Conservation (phyloP, 2,329 filamentous ascomycete species). For the Fusarium acutatum region DNA sequence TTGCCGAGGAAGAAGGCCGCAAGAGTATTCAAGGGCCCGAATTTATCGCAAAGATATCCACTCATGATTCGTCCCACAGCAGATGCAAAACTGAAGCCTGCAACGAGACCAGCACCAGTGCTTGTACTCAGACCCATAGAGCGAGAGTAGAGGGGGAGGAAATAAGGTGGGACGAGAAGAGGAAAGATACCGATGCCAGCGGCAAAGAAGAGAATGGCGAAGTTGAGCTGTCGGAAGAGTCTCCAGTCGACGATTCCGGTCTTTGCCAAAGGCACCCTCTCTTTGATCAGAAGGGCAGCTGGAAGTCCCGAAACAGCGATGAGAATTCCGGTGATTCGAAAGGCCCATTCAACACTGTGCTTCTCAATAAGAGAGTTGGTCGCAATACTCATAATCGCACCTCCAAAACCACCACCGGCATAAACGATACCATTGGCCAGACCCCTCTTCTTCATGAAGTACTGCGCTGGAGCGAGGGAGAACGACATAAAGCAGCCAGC, state of each 20-base stretch:
- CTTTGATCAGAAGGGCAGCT: slow-evolving; percentile 62
- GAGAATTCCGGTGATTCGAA: slow-evolving; percentile 61
- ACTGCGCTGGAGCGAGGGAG: slow-evolving; percentile 53
- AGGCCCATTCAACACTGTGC: slow-evolving; percentile 60
- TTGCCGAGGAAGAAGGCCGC: slow-evolving; percentile 60
- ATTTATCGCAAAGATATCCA: slow-evolving; percentile 61
- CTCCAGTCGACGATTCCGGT: slow-evolving; percentile 59
- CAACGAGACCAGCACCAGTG: slow-evolving; percentile 65
- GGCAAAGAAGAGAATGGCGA: slow-evolving; percentile 61
- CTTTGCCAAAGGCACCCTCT: slow-evolving; percentile 44
- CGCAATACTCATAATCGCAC: slow-evolving; percentile 60
- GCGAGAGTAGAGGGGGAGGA: slow-evolving; percentile 64
- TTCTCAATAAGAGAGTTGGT: slow-evolving; percentile 57
- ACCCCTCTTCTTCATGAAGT: slow-evolving; percentile 62
- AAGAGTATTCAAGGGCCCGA: slow-evolving; percentile 66
- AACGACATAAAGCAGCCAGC: slow-evolving; percentile 41
- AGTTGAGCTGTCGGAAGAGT: slow-evolving; percentile 61
- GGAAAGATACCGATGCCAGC: slow-evolving; percentile 67
- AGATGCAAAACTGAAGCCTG: slow-evolving; percentile 69
- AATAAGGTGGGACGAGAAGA: slow-evolving; percentile 69
- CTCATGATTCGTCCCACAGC: slow-evolving; percentile 64
- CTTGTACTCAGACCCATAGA: slow-evolving; percentile 63
- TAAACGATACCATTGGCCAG: slow-evolving; percentile 65
- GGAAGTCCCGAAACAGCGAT: slow-evolving; percentile 64
- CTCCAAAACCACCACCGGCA: slow-evolving; percentile 64